Evolutionary conservation across 306 rosid species (phyloP), one percentile per base, ranked within the genome.

Genomic region (Cucurbita ficifolia): DNA sequence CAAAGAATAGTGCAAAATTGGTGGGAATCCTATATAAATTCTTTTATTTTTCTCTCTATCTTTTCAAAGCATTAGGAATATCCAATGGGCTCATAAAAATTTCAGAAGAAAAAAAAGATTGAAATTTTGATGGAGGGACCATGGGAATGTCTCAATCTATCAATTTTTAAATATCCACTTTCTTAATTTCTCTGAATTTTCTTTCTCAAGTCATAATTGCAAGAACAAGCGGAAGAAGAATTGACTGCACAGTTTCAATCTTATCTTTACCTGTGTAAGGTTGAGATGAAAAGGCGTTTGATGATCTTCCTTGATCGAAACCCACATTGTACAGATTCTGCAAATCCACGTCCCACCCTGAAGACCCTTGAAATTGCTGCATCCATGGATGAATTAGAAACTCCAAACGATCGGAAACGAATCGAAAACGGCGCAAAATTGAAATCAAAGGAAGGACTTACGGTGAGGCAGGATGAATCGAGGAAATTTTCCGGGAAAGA

Each of bases 381-480:
- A 35, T 52, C 8, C n/a, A n/a, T n/a, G n/a, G 18, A 36, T 21
- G 51, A 5, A 7, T 59, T 33, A 21, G 4, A n/a, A 48, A 48
- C 51, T 16, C 12, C 0, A 58, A 24, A 5, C 12, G 52, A 53
- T 56, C 4, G 21, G 10, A 36, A 38, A 19, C 8, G 11, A 56
- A 18, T 53, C 29, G 21, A 73, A 40, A 42, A 38, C 12, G 21
- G 67, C 14, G 33, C 49, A 7, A 29, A 16, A 38, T 18, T 16
- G 45, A 49, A 16, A 38, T 11, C n/a, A 21, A 6, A 21, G 35
- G 4, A 13, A 49, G 78, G 12, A 75, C 63, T 76, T 81, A 94
- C 98, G 54, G 76, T 57, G 85, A 86, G 88, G 84, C 86, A 85
- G 12, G 96, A 70, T 21, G 96, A 46, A 79, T 88, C 96, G 35